phyloP scores from a whole-genome alignment of 345 rosid genomes.

The Fremontodendron californicum region DNA sequence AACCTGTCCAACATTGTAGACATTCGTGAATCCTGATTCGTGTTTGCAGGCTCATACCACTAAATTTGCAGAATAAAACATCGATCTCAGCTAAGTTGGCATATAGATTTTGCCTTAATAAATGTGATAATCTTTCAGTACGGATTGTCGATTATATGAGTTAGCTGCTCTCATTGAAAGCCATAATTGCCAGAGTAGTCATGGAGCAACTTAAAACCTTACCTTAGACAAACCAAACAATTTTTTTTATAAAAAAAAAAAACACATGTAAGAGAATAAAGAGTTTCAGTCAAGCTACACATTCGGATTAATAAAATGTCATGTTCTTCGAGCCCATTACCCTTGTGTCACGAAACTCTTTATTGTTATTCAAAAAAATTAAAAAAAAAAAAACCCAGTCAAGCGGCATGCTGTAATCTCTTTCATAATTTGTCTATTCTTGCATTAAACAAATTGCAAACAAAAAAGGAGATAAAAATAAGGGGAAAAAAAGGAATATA shows the following conservation, averaged over 20 bases:
- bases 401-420: conserved; percentile 24
- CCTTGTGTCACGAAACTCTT: background rate
- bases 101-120: too few relatives aligned
- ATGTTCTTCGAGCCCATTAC: conserved; percentile 29
- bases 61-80: too few relatives aligned
- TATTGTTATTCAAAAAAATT: background rate
- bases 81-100: too few relatives aligned
- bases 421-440: conserved; percentile 23
- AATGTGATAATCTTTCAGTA: background rate
- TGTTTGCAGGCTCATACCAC: background rate
- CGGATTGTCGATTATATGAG: background rate
- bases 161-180: background rate
- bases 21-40: background rate
- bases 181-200: background rate
- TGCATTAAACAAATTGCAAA: background rate
- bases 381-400: conserved; percentile 8
- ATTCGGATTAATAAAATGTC: conserved; percentile 12
- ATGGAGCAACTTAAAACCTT: background rate
- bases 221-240: too few relatives aligned
- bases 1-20: background rate
- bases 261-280: background rate
- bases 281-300: conserved; percentile 11
- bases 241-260: too few relatives aligned
- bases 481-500: background rate
- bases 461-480: background rate